Evolutionary conservation across 495 filamentous ascomycete species (phyloP).

Genomic region (Hypomontagnella submonticulosa): DNA sequence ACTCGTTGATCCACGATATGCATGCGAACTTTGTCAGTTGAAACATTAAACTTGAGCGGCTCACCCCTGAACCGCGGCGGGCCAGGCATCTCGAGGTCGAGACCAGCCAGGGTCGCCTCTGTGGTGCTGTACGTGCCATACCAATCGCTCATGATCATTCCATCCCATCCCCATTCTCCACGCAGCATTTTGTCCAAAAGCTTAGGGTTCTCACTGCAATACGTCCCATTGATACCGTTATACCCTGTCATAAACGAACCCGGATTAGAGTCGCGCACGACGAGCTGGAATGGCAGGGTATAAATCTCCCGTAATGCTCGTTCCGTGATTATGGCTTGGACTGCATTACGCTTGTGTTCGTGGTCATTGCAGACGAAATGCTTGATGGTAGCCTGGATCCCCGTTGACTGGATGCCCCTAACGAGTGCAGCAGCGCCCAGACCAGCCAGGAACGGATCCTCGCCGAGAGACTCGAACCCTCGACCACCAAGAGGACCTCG

Average conservation of each 20-base stretch:
- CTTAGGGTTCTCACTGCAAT: slow-evolving; percentile 73
- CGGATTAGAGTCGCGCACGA: slow-evolving; percentile 70
- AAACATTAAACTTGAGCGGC: slow-evolving; percentile 67
- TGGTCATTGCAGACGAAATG: slow-evolving; percentile 88
- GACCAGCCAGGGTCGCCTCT: slow-evolving; percentile 73
- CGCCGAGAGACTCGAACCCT: slow-evolving; percentile 79
- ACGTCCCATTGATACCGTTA: slow-evolving; percentile 77
- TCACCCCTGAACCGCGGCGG: slow-evolving; percentile 72
- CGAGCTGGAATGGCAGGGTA: slow-evolving; percentile 77
- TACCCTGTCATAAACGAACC: slow-evolving; percentile 81
- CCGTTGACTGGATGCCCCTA: slow-evolving; percentile 75
- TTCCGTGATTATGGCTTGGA: slow-evolving; percentile 73
- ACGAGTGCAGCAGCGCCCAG: slow-evolving; percentile 72
- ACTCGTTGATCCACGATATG: slow-evolving; percentile 71
- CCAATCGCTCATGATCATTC: slow-evolving; percentile 78
- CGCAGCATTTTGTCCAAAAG: slow-evolving; percentile 73
- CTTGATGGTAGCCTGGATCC: slow-evolving; percentile 78
- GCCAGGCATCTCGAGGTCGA: slow-evolving; percentile 82
- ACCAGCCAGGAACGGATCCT: slow-evolving; percentile 79
- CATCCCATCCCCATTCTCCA: slow-evolving; percentile 77
- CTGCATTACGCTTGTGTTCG: slow-evolving; percentile 76
- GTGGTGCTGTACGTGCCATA: slow-evolving; percentile 76
- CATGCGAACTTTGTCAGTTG: slow-evolving; percentile 66
- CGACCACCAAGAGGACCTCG: slow-evolving; percentile 79
- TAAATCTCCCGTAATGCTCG: slow-evolving; percentile 83